Evolutionary conservation across 2,329 filamentous ascomycete species (phyloP).

Genomic region (Ascochyta lentis): DNA sequence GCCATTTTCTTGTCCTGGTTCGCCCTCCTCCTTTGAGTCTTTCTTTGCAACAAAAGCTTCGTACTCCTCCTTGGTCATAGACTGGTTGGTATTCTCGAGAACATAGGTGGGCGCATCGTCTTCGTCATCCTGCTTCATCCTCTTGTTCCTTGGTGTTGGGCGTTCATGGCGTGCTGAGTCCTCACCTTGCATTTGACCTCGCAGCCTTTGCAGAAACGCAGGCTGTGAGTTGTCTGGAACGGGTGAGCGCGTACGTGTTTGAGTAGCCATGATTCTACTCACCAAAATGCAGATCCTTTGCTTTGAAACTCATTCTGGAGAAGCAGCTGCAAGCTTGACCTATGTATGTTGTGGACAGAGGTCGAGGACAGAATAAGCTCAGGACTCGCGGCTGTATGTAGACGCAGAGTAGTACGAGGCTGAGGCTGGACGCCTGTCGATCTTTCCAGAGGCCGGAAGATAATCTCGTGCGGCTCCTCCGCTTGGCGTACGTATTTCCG

Average conservation of each 20-base stretch:
- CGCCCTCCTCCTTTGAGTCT: conserved; percentile 22
- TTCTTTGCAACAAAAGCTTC: conserved; percentile 51
- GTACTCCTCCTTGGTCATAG: conserved; percentile 60
- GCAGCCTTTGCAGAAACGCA: conserved; percentile 56
- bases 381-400: conserved; percentile 1
- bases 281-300: conserved; percentile 74
- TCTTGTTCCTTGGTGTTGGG: conserved; percentile 53
- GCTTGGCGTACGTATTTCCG: conserved; percentile 18
- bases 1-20: conserved; percentile 10
- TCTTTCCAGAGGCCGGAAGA: conserved; percentile 9
- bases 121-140: conserved; percentile 64
- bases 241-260: conserved; percentile 44
- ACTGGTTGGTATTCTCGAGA: conserved; percentile 73
- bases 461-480: conserved; percentile 15
- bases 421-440: conserved; percentile 19
- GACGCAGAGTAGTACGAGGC: conserved; percentile 8
- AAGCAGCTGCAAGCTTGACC: no score
- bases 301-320: conserved; percentile 66
- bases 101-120: conserved; percentile 80
- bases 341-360: background rate
- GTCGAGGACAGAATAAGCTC: background rate
- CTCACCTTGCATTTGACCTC: conserved; percentile 61
- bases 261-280: background rate
- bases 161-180: conserved; percentile 55
- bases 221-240: conserved; percentile 59